These are phyloP conservation scores for Tilletia caries DNA, from an alignment of 1,284 basidiomycete genomes.

Conservation along the genomic window DNA sequence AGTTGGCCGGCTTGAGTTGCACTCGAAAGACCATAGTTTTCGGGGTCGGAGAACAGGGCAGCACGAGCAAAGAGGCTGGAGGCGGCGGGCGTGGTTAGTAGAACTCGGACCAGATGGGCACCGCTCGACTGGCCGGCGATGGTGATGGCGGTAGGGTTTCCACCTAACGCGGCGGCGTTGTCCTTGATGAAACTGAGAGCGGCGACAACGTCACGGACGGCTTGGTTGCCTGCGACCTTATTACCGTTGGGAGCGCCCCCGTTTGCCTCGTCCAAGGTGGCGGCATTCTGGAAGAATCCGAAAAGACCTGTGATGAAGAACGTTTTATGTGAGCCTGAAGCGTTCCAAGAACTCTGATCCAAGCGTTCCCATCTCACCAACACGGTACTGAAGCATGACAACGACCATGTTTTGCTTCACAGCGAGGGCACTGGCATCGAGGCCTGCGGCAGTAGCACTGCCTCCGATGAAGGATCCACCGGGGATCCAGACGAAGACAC, in stretches of 20 bases:
- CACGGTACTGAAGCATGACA: slow-evolving; percentile 77
- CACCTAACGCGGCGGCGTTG: slow-evolving; percentile 65
- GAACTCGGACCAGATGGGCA: slow-evolving; percentile 69
- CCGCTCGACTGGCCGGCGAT: slow-evolving; percentile 84
- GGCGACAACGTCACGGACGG: slow-evolving; percentile 35
- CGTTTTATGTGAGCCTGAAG: slow-evolving; percentile 66
- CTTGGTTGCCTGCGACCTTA: slow-evolving; percentile 43
- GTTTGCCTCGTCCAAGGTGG: slow-evolving; percentile 24
- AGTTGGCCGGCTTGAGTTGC: slow-evolving; percentile 14
- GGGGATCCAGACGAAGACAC: slow-evolving; percentile 41
- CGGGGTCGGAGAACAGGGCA: slow-evolving; percentile 35
- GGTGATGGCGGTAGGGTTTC: slow-evolving; percentile 65
- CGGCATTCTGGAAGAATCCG: slow-evolving; percentile 46
- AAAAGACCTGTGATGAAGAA: slow-evolving; percentile 27
- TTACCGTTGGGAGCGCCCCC: not conserved
- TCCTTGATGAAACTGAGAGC: slow-evolving; percentile 61
- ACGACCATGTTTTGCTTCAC: slow-evolving; percentile 71
- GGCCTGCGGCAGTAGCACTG: slow-evolving; percentile 67
- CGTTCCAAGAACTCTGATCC: no score
- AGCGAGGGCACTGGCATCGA: slow-evolving; percentile 76
- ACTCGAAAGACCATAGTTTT: slow-evolving; percentile 28
- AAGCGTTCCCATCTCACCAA: no score
- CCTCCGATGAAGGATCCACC: slow-evolving; percentile 78
- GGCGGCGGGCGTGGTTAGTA: slow-evolving; percentile 46
- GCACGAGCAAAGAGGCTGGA: slow-evolving; percentile 40